Conservation (phyloP, 331 rosid species). For the Malus hybrid region DNA sequence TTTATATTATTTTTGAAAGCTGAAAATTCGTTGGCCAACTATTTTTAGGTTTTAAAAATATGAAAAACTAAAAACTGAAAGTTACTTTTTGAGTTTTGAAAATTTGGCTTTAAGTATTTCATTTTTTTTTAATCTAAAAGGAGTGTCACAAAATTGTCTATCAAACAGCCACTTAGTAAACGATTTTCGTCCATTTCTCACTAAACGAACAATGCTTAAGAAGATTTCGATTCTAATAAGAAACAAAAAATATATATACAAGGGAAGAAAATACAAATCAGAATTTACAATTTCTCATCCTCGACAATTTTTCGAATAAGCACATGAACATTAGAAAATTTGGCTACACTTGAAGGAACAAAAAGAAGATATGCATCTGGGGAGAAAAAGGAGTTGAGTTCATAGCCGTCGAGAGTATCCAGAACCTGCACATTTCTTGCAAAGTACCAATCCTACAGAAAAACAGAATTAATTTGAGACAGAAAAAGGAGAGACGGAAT, state of each 20-base stretch:
- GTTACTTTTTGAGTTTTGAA: background rate
- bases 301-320: background rate
- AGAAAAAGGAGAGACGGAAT: no score
- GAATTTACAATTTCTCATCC: background rate
- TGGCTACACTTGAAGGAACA: background rate
- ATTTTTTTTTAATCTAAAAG: no score
- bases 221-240: background rate
- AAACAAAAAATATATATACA: background rate
- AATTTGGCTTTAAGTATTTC: background rate
- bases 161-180: background rate
- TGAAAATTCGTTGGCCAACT: no score
- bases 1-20: no score
- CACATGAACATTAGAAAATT: background rate
- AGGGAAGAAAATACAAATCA: background rate
- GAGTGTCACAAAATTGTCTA: background rate
- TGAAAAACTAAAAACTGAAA: no score
- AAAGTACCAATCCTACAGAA: slow-evolving; percentile 67
- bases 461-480: background rate
- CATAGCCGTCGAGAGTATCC: slow-evolving; percentile 90
- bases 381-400: slow-evolving; percentile 2
- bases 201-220: background rate
- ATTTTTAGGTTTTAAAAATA: no score
- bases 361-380: background rate
- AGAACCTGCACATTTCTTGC: slow-evolving; percentile 98
- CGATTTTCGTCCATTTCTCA: background rate